These are phyloP conservation scores for Rosa chinensis DNA, from an alignment of 306 rosid species.

Conservation along the genomic window DNA sequence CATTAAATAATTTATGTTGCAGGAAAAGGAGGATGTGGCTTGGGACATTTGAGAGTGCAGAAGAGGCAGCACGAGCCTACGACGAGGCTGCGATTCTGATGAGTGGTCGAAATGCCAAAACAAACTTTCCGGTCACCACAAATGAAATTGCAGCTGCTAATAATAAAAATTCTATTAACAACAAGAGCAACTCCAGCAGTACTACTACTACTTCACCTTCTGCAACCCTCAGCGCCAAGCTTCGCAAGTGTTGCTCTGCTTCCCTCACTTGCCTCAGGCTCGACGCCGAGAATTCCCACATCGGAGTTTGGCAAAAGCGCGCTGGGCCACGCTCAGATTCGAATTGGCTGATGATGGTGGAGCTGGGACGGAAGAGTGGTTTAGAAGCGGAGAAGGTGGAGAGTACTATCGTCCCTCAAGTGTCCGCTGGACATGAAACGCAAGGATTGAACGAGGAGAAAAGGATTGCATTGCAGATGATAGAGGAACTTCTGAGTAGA, in stretches of 20 bases:
- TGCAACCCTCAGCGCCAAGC: constrained; percentile 55
- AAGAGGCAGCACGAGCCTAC: constrained; percentile 84
- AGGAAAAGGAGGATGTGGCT: constrained; percentile 97
- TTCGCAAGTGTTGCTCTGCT: constrained; percentile 65
- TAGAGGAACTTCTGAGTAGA: constrained; percentile 67
- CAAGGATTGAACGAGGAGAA: constrained; percentile 48
- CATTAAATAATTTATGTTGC: not conserved
- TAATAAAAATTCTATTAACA: not conserved
- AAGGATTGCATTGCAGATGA: constrained; percentile 62
- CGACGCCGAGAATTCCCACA: constrained; percentile 69
- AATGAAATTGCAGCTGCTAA: constrained; percentile 14
- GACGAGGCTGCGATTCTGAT: constrained; percentile 81
- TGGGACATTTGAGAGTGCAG: constrained; percentile 84
- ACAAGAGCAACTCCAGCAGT: not conserved
- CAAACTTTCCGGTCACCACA: constrained; percentile 57
- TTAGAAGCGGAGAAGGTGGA: not conserved
- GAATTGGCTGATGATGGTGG: constrained; percentile 82
- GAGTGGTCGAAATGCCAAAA: constrained; percentile 78
- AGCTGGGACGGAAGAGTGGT: constrained; percentile 36
- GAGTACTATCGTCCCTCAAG: not conserved
- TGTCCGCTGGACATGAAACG: not conserved
- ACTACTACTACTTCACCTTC: constrained; percentile 43
- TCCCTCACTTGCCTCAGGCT: constrained; percentile 78
- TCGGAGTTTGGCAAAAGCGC: constrained; percentile 83
- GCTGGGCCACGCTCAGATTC: constrained; percentile 57